Conservation (phyloP, 768 basidiomycete genomes). For the Xanthoconium stramineum region DNA sequence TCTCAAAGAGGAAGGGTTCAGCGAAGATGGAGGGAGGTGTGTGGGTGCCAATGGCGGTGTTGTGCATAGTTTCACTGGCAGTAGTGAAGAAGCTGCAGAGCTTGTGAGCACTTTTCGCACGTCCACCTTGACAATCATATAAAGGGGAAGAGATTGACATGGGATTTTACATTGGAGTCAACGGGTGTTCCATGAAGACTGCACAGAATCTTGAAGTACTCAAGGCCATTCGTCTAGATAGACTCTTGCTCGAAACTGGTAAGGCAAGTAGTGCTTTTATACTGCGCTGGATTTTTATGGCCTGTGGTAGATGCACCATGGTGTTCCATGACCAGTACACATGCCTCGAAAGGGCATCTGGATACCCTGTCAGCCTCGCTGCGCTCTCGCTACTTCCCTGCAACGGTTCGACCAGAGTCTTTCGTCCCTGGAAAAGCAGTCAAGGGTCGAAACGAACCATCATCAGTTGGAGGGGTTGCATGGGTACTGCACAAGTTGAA, state of each 20-base stretch:
- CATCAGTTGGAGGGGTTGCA: slow-evolving; percentile 62
- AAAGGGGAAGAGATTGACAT: slow-evolving; percentile 50
- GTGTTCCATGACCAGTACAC: slow-evolving; percentile 67
- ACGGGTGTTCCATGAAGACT: slow-evolving; percentile 78
- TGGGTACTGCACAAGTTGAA: slow-evolving; percentile 60
- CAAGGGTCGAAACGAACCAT: slow-evolving; percentile 78
- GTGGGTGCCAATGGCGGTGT: slow-evolving; percentile 69
- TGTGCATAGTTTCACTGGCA: slow-evolving; percentile 81
- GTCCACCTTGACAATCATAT: not conserved
- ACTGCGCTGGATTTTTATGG: not conserved
- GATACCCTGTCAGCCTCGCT: slow-evolving; percentile 45
- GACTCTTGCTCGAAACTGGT: slow-evolving; percentile 77
- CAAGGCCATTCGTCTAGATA: slow-evolving; percentile 54
- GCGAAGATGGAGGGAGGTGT: slow-evolving; percentile 48
- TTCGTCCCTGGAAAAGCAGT: slow-evolving; percentile 59
- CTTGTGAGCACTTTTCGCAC: slow-evolving; percentile 45
- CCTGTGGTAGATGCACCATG: slow-evolving; percentile 58
- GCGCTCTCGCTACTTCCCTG: slow-evolving; percentile 49
- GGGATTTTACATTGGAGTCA: slow-evolving; percentile 62
- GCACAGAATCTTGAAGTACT: slow-evolving; percentile 56
- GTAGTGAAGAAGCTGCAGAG: slow-evolving; percentile 56
- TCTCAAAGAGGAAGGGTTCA: slow-evolving; percentile 64
- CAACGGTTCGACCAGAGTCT: slow-evolving; percentile 50
- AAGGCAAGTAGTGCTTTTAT: not conserved
- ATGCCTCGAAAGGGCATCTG: slow-evolving; percentile 55